Evolutionary conservation across 257 asterid species (phyloP).

Genomic region (Osmanthus fragrans): DNA sequence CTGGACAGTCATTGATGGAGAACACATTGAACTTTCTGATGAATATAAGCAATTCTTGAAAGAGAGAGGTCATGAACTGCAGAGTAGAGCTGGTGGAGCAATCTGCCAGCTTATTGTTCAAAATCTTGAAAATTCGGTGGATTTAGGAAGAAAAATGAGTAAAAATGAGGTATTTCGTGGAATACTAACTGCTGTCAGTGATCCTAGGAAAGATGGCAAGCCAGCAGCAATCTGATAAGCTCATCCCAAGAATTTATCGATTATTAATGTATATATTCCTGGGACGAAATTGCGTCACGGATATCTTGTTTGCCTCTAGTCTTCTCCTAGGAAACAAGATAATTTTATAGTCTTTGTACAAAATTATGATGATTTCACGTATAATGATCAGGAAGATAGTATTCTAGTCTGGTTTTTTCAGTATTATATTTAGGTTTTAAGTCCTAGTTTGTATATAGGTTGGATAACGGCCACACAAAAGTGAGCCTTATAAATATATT

Average conservation of each 20-base stretch:
- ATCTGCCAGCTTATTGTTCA: conserved; percentile 84
- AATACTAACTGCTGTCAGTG: conserved; percentile 74
- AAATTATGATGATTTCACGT: neutral
- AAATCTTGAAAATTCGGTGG: conserved; percentile 23
- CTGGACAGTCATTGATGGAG: conserved; percentile 80
- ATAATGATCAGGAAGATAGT: neutral
- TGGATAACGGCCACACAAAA: neutral
- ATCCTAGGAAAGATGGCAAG: conserved; percentile 86
- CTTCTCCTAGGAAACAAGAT: neutral
- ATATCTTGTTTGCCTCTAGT: neutral
- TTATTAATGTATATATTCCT: neutral
- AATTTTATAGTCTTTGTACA: neutral
- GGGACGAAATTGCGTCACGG: neutral
- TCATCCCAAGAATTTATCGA: neutral
- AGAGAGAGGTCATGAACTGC: conserved; percentile 64
- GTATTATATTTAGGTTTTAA: neutral
- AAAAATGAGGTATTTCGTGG: conserved; percentile 38
- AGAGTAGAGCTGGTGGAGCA: conserved; percentile 68
- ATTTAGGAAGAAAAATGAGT: conserved; percentile 33
- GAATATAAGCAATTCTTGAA: conserved; percentile 55
- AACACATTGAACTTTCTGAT: conserved; percentile 69
- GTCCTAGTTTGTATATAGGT: neutral
- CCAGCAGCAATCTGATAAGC: conserved; percentile 74
- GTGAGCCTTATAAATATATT: neutral
- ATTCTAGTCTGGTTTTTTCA: neutral